These are phyloP conservation scores for Saprolegnia diclina DNA, from an alignment of 352 stramenopile species.

Conservation along the genomic window DNA sequence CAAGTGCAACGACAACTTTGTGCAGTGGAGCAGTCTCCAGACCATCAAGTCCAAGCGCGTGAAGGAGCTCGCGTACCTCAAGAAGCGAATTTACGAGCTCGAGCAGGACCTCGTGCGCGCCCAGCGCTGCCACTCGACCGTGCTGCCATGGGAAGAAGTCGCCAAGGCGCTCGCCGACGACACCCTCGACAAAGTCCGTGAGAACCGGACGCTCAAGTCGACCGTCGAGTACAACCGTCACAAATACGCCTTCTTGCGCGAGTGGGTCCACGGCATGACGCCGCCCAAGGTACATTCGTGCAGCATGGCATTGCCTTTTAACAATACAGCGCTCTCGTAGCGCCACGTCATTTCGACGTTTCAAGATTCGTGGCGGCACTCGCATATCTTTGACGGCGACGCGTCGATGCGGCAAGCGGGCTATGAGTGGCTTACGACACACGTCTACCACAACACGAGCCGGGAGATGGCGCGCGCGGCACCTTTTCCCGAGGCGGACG, in stretches of 20 bases:
- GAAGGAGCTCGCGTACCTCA: constrained; percentile 19
- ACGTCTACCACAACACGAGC: constrained; percentile 10
- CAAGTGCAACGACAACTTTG: background rate
- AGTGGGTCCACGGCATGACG: constrained; percentile 2
- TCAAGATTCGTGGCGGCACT: background rate
- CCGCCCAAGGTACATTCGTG: background rate
- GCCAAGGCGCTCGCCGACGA: constrained; percentile 11
- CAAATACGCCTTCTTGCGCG: background rate
- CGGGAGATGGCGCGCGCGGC: background rate
- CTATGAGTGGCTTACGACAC: background rate
- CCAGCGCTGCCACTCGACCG: background rate
- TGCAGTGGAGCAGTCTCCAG: background rate
- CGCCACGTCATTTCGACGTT: background rate
- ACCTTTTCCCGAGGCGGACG: background rate
- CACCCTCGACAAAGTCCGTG: constrained; percentile 11
- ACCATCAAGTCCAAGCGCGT: constrained; percentile 20
- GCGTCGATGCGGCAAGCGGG: background rate
- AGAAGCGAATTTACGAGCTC: constrained; percentile 12
- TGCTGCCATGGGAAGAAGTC: constrained; percentile 17
- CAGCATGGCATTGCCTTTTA: background rate
- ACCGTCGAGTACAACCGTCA: constrained; percentile 2
- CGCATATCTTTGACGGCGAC: constrained; percentile 4
- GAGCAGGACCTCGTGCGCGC: background rate
- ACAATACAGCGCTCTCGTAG: background rate
- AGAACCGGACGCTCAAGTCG: constrained; percentile 6